Evolutionary conservation across 129 eudicot genomes (phyloP), one percentile per base, ranked within the genome.

Genomic region (Solidago caesia): DNA sequence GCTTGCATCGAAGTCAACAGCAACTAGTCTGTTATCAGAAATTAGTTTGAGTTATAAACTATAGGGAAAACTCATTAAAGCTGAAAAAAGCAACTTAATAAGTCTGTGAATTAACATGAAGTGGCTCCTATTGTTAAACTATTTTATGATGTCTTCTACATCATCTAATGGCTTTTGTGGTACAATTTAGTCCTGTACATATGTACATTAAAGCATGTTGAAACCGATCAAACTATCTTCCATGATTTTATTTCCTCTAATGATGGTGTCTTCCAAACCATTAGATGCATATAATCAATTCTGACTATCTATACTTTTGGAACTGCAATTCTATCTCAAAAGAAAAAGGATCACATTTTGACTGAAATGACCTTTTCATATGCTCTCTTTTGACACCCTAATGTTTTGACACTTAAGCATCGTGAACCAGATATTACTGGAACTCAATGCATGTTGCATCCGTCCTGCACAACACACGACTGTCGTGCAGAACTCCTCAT

Each of bases 1-100:
- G 56, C 25, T 76, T 76, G 80, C 74, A 56, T 44, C 55, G 67
- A 14, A 66, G 8, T 51, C 43, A 41, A 51, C 48, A 76, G 8
- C 70, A 65, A 64, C 7, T 14, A 57, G 56, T 42, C 44, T 43
- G 11, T 21, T 60, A 72, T 71, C 67, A 44, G 26, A 44, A 57
- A 43, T 73, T 44, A 46, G 33, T 59, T 33, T 58, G 77, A 44
- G 68, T 46, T 70, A n/a, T 39, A 73, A 56, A 65, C 66, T 56
- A 55, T 4, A 71, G 0, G 55, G 51, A 33, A 43, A 44, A 58
- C 25, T 56, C 76, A 73, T n/a, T 59, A 27, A 46, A 1, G 8
- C 52, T 29, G 29, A n/a, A 8, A 43, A 57, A 49, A 44, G 56
- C 45, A 26, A 72, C 33, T 33, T 60, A 26, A 33, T 46, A 27